Percentiles rank a stretch among this genome's conserved stretches.
phyloP scores from a whole-genome alignment of 176 grass and related monocot species.

The Chloris gayana region DNA sequence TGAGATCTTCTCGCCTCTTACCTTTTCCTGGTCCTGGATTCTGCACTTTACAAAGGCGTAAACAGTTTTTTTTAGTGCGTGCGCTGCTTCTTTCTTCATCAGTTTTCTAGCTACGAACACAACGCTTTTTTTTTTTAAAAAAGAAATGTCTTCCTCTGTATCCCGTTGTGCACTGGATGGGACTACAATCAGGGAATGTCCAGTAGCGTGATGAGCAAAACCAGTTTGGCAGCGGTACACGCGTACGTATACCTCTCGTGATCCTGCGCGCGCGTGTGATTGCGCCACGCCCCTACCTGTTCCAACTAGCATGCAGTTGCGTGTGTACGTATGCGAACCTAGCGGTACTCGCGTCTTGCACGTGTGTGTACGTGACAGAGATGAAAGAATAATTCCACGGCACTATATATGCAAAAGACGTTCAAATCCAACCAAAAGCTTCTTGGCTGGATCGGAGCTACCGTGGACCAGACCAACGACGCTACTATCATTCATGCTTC shows the following conservation, averaged over 20 bases:
- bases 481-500: neutral
- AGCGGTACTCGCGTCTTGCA: conserved; percentile 30
- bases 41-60: neutral
- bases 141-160: too few relatives aligned
- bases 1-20: too few relatives aligned
- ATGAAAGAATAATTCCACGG: conserved; percentile 6
- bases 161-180: too few relatives aligned
- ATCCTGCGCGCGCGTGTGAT: neutral
- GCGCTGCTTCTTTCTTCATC: neutral
- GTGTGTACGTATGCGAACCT: neutral
- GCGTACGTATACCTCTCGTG: neutral
- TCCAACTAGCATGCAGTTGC: neutral
- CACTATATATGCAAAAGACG: neutral
- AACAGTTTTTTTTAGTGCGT: neutral
- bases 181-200: too few relatives aligned
- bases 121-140: too few relatives aligned
- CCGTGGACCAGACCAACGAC: neutral
- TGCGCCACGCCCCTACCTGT: conserved; percentile 4
- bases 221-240: conserved; percentile 33
- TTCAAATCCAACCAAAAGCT: neutral
- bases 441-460: conserved; percentile 8
- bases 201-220: neutral
- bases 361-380: neutral
- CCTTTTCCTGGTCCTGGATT: neutral
- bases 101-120: neutral